A percentile compares a stretch with the other conserved stretches of the same genome.
Evolutionary conservation across 371 early-diverging fungal genomes (phyloP).

Genomic region (Mucor mucedo): DNA sequence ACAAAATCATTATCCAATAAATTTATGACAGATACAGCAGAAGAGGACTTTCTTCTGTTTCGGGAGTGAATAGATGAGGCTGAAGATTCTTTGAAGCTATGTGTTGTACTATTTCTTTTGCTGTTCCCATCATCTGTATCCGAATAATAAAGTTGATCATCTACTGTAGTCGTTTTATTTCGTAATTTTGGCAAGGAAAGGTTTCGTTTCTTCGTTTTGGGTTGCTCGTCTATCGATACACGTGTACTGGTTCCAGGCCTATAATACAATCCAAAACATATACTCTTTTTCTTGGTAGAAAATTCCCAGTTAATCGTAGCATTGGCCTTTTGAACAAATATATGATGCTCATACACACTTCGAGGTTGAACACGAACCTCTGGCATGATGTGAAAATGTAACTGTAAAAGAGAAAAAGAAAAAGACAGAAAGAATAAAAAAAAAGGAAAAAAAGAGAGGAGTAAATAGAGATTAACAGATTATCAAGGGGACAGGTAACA

Average conservation of each 20-base stretch:
- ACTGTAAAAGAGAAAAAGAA: background rate
- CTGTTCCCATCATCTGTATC: background rate
- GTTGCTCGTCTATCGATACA: conserved; percentile 9
- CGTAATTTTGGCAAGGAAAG: background rate
- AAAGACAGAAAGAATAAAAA: background rate
- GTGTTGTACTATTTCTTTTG: background rate
- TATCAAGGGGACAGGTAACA: conserved; percentile 8
- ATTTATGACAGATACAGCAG: conserved; percentile 17
- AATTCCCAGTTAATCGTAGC: conserved; percentile 87
- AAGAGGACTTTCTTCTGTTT: conserved; percentile 11
- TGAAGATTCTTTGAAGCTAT: background rate
- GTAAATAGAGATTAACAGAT: background rate
- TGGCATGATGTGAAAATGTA: conserved; percentile 51
- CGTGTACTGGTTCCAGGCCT: conserved; percentile 3
- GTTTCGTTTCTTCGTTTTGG: conserved; percentile 9
- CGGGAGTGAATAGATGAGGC: background rate
- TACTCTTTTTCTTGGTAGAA: conserved; percentile 82
- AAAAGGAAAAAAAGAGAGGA: background rate
- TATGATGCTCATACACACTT: conserved; percentile 79
- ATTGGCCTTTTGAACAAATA: conserved; percentile 67
- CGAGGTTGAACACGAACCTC: conserved; percentile 76
- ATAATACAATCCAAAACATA: conserved; percentile 82
- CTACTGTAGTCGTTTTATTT: background rate
- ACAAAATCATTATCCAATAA: conserved; percentile 26
- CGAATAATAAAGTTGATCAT: background rate